Base-by-base conservation (phyloP, 2,329 filamentous ascomycete species). In the Chrysoporthe austroafricana region DNA sequence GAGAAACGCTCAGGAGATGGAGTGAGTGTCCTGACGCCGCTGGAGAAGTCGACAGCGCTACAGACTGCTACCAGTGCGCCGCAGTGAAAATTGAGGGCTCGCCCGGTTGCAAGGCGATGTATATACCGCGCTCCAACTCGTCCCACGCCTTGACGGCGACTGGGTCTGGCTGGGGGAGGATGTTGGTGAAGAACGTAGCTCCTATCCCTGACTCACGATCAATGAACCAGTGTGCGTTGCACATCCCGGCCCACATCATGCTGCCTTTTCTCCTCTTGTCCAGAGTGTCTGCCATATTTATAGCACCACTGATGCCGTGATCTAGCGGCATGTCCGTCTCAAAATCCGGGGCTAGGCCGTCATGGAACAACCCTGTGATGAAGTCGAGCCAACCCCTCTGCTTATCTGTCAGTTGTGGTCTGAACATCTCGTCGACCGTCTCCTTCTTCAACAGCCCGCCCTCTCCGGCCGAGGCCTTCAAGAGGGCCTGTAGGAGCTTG, bases 181-280 rank as follows among this genome's bases (percentile, higher is more conserved):
- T 74, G 60, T 78, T 79, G 61, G 79, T 77, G 26, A 83, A 58
- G 56, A 84, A 63, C 6, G 75, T 77, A 0, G 73, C 81, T 0
- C 77, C 81, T 54, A 84, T 76, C 9, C 82, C 82, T 0, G 74
- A 71, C 62, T 72, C 69, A 1, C 72, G 75, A 62, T 78, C 76
- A 36, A 77, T 71, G 72, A 74, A 77, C 76, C 82, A 84, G 66
- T 77, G 77, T 21, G 77, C 75, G 66, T 82, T 82, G 32, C 72
- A 73, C 68, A 79, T 77, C 44, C 82, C 82, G n/a, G 74, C 74
- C 81, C 82, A 84, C 73, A 77, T 80, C 66, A 84, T 67, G 44
- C 80, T 82, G 0, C 81, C 81, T 70, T 77, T 79, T 59, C 72
- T 76, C 48, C 82, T 74, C 75, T 80, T 81, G 0, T 78, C 79